Evolutionary conservation across 1,284 basidiomycete species (phyloP), one percentile per base, ranked within the genome.

Genomic region (Fomitopsis schrenkii): DNA sequence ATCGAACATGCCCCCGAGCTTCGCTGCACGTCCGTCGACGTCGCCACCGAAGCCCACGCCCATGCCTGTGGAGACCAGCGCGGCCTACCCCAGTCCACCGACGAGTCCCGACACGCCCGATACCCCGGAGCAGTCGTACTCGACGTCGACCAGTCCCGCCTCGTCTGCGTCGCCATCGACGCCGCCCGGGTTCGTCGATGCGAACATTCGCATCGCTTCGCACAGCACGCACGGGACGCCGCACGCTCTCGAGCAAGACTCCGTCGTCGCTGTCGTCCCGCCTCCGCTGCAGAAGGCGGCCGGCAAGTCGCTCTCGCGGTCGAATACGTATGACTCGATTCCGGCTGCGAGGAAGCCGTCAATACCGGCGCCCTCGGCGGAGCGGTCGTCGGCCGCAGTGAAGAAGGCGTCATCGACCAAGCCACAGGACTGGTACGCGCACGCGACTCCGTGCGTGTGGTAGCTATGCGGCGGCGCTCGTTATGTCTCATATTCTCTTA

Each of bases 121-220:
- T 48, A 82, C 83, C 0, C 83, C 79, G 0, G 78, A 81, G 0
- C 75, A 79, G 0, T 80, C 77, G 0, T 81, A 78, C 63, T 81
- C 83, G 0, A 77, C 74, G 0, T 80, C 80, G 19, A 78, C 82
- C 0, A 83, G 83, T 0, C 83, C 83, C 1, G 83, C 84, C 2
- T 83, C 83, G 0, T 80, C 82, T 0, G 80, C 76, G 0, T 83
- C 84, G 14, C 84, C 84, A 0, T 77, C 79, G 8, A 86, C 85
- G 1, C 84, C 84, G 0, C 72, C 77, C 2, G 78, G 81, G 15
- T 75, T 76, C 63, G 81, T 81, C 59, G 79, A 83, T 58, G 70
- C 74, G 48, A 74, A 71, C 2, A 78, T 79, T 2, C 79, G 80
- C 69, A 82, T 86, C 30, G 77, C 77, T 0, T 76, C 76, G 0